A percentile compares a stretch with the other conserved stretches of the same genome.
Evolutionary conservation across 345 rosid genomes (phyloP).

Genomic region (Populus tremula): DNA sequence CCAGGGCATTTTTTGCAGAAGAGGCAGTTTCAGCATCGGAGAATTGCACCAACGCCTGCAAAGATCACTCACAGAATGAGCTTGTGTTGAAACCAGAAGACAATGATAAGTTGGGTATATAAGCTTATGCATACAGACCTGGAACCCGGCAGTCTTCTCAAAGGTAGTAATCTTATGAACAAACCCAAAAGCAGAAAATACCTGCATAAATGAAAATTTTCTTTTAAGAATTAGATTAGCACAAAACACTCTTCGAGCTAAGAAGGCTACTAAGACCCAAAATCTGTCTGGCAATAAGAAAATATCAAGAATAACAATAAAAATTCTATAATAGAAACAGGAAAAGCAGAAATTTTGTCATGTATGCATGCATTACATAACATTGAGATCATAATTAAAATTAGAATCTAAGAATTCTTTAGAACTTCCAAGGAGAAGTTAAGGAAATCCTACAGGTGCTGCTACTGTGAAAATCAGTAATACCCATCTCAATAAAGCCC

Average conservation of each 20-base stretch:
- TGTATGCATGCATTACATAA: neutral
- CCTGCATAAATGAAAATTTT: conserved; percentile 55
- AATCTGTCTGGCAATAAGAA: neutral
- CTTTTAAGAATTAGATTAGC: neutral
- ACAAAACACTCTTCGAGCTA: neutral
- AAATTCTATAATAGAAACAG: neutral
- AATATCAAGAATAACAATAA: neutral
- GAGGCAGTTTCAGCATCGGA: conserved; percentile 89
- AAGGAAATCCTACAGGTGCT: neutral
- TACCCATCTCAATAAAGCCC: neutral
- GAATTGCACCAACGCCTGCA: conserved; percentile 97
- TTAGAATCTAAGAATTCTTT: neutral
- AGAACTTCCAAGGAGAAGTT: neutral
- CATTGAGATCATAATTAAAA: neutral
- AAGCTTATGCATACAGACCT: conserved; percentile 39
- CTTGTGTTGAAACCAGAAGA: conserved; percentile 3
- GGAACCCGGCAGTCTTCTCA: conserved; percentile 98
- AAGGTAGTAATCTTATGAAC: conserved; percentile 98
- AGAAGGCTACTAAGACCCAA: neutral
- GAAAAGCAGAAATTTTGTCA: neutral
- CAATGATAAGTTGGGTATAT: neutral
- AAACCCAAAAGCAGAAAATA: conserved; percentile 97
- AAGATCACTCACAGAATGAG: conserved; percentile 22
- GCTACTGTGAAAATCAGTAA: neutral
- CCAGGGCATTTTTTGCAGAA: conserved; percentile 76